Evolutionary conservation across 2,329 filamentous ascomycete species (phyloP).

Genomic region (Fusarium brachygibbosum): DNA sequence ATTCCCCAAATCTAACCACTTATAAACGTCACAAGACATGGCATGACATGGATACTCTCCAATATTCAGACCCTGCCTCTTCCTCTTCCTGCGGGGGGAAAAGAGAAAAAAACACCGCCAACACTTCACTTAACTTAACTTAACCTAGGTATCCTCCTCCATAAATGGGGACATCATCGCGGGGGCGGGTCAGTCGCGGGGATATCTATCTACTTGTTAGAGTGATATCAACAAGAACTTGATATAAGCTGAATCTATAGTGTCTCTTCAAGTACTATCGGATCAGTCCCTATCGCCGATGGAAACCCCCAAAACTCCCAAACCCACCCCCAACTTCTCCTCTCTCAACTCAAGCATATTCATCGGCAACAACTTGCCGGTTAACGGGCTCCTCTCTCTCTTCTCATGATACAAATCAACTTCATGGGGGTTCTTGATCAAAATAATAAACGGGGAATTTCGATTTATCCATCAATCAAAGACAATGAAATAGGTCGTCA

Average conservation of each 20-base stretch:
- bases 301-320: slow-evolving; percentile 27
- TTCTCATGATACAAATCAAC: slow-evolving; percentile 39
- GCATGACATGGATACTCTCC: background rate
- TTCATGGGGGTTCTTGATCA: slow-evolving; percentile 29
- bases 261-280: background rate
- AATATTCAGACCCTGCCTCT: no score
- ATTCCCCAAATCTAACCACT: background rate
- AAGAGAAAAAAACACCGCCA: no score
- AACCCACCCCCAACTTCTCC: slow-evolving; percentile 38
- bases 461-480: slow-evolving; percentile 47
- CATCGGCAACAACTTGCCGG: slow-evolving; percentile 33
- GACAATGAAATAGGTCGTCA: slow-evolving; percentile 22
- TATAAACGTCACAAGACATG: background rate
- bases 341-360: slow-evolving; percentile 10
- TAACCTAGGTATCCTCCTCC: background rate
- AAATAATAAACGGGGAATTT: slow-evolving; percentile 23
- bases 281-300: slow-evolving; percentile 3
- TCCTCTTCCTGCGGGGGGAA: no score
- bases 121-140: no score
- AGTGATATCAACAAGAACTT: slow-evolving; percentile 1
- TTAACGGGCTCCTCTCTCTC: background rate
- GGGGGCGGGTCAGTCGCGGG: slow-evolving; percentile 32
- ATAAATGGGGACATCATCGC: slow-evolving; percentile 20
- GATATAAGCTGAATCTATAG: rapidly evolving
- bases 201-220: slow-evolving; percentile 9